These are phyloP conservation scores for Lactarius pseudohatsudake DNA, from an alignment of 768 basidiomycete genomes.

Conservation along the genomic window DNA sequence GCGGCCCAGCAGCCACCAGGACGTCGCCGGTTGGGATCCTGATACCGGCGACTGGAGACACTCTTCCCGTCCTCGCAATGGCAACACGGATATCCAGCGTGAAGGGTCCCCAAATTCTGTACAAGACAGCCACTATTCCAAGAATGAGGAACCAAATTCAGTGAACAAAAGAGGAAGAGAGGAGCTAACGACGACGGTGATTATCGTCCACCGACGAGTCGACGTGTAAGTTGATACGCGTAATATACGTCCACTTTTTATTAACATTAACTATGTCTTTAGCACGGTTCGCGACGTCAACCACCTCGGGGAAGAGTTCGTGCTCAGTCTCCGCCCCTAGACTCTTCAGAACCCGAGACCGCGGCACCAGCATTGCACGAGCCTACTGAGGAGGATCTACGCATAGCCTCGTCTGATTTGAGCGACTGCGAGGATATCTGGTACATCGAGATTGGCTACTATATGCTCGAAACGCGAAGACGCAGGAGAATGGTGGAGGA, in stretches of 20 bases:
- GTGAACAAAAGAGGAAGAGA: constrained; percentile 52
- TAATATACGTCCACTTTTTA: constrained; percentile 13
- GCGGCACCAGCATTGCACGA: constrained; percentile 35
- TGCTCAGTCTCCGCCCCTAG: constrained; percentile 30
- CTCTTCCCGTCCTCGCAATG: constrained; percentile 40
- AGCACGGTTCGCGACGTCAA: constrained; percentile 35
- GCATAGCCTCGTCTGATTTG: constrained; percentile 68
- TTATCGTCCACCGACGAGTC: constrained; percentile 49
- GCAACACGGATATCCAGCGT: constrained; percentile 37
- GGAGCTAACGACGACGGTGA: constrained; percentile 52
- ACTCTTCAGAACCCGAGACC: constrained; percentile 34
- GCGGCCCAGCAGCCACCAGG: constrained; percentile 43
- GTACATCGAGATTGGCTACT: constrained; percentile 66
- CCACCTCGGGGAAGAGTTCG: constrained; percentile 41
- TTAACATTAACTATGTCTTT: constrained; percentile 8
- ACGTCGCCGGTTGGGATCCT: constrained; percentile 42
- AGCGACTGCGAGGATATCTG: constrained; percentile 81
- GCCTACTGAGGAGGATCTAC: constrained; percentile 43
- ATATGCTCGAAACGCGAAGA: constrained; percentile 69
- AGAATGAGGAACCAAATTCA: constrained; percentile 19
- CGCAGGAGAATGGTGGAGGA: constrained; percentile 71
- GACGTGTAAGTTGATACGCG: constrained; percentile 52
- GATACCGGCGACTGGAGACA: constrained; percentile 41
- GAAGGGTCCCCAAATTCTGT: constrained; percentile 37
- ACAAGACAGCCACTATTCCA: constrained; percentile 31